Evolutionary conservation across 2,329 filamentous ascomycete species (phyloP), one percentile per base, ranked within the genome.

Genomic region (Zalaria sp.): DNA sequence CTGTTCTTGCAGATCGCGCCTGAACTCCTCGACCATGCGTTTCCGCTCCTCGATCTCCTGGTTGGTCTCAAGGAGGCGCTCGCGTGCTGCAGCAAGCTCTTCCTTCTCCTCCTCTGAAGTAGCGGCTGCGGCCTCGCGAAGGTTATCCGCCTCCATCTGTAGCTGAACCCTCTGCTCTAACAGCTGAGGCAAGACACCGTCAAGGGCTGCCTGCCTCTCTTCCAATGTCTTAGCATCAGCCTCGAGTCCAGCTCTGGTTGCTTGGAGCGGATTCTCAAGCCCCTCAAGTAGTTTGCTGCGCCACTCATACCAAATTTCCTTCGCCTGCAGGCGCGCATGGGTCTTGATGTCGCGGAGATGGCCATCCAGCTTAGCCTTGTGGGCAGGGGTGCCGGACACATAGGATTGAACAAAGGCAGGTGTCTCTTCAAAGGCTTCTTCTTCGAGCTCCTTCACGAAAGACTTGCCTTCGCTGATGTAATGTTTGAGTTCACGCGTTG

Each of bases 291-390:
- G 72, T 53, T 91, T 89, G 71, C 84, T 89, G 34, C 91, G 81
- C 91, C 91, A 98, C 55, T 89, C 83, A 58, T 98, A 98, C 91
- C 91, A 98, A 68, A 91, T 88, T 43, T 85, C 86, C 58, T 95
- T 95, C 65, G 89, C 95, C 40, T 88, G 69, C 9, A 95, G 71
- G 26, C 91, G 77, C 10, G 89, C 86, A 58, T 93, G 83, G 0
- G 86, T 88, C 67, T 95, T 96, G 61, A 94, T 83, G 55, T 96
- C 95, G 61, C 93, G 91, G 69, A 98, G 91, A 57, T 96, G 88
- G 49, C 84, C 91, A 64, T 98, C 89, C 80, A 98, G 93, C 40
- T 93, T 71, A 3, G 77, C 64, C 54, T 84, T 87, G 57, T 93
- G 79, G 47, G 93, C 85, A 1, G 86, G 77, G 0, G 83, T 75